Base-by-base conservation (phyloP, 169 alveolate genomes). In the Cryptosporidium ryanae region DNA sequence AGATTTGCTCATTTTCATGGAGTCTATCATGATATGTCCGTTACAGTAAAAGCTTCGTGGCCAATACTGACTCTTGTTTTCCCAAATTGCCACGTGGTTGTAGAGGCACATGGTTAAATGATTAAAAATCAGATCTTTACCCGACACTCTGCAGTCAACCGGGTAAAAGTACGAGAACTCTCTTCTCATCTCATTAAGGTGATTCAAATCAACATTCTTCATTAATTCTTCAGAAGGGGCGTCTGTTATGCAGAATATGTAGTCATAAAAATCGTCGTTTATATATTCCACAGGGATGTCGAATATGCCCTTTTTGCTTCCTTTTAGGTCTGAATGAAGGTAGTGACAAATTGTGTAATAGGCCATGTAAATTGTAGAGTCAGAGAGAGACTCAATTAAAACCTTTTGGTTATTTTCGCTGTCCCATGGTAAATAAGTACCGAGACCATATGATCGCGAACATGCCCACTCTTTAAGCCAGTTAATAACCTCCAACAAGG, bases 1-100 rank as follows among this genome's bases (percentile, higher is more conserved):
- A 25, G 97, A 94, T 87, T 98, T 98, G 18, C 98, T 91, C 99
- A 98, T 98, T 92, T 98, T 98, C 84, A 96, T 97, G 0, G 98
- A 96, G 90, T 98, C 98, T 2, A 98, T 96, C 90, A 97, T 90
- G 32, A 97, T 94, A 93, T 97, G 98, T 0, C 99, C 99, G 90
- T 98, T 98, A 91, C 99, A 97, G 92, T 96, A 97, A 91, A 96
- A 96, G 2, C 98, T 93, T 89, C 95, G 91, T 23, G 94, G 94
- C 94, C 94, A 91, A 23, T 67, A 82, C 34, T 84, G 87, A 38
- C 65, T 82, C 43, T 93, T 64, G 17, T 95, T 95, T 29, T 94
- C 94, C 99, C 99, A 98, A 3, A 98, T 95, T 12, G 99, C 99
- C n/a, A 98, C 98, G 90, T 98, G 99, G 90, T 97, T 97, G 93